Base-by-base conservation (phyloP, 352 stramenopile genomes). In the Globisporangium uncinulatum region DNA sequence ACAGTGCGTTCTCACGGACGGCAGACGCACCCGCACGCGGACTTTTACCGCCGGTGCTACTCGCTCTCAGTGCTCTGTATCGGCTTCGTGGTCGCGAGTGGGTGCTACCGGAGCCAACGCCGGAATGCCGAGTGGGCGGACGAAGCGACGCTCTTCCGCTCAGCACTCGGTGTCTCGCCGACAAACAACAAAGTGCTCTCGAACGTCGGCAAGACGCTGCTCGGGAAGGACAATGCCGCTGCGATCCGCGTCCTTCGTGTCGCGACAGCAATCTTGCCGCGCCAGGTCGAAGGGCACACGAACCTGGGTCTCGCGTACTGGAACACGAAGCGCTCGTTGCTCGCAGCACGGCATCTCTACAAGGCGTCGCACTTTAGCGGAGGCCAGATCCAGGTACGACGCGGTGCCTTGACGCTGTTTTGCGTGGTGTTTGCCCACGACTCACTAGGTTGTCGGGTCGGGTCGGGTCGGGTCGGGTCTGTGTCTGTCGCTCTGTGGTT, bases 141-240 rank as follows among this genome's bases (percentile, higher is more conserved):
- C 45, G 84, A 94, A 54, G 45, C 74, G 17, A 65, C 51, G 13
- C 66, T 94, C 8, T 94, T 89, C 58, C 64, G 70, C 17, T 67
- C 69, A 1, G 81, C 80, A 4, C 49, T 91, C 6, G 47, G 67
- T 0, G 69, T 89, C 11, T 69, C 71, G 0, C 84, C 84, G 7
- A 76, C 71, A 6, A 94, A 91, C 49, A 68, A 86, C 59, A 94
- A 94, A 65, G 81, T 86, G 36, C 69, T 92, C 3, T 84, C 70
- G 15, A 92, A 94, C 53, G 57, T 81, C 39, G 79, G 67, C 21
- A 91, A 94, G 60, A 76, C 73, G 14, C 31, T 85, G 6, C 71
- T 94, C 5, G 69, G 73, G 36, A n/a, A 44, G 15, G 64, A 90
- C 50, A 67, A 74, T 1, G 36, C 51, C 3, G 64, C 56, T 10